These are phyloP conservation scores for Opeltia flavorubescens DNA, from an alignment of 495 filamentous ascomycete genomes.

Conservation along the genomic window DNA sequence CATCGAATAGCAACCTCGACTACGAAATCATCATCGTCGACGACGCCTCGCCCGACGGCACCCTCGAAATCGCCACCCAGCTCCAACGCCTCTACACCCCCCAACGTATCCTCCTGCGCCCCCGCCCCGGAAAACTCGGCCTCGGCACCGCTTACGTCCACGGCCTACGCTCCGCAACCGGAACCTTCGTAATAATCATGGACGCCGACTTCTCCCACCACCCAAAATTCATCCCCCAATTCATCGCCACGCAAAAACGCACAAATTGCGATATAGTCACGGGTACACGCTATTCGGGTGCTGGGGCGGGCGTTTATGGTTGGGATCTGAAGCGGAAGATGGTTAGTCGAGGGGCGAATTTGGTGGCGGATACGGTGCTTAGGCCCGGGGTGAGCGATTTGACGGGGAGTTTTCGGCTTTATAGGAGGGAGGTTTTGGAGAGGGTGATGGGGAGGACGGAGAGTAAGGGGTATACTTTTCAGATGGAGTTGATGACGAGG, in stretches of 20 bases:
- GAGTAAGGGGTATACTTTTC: slow-evolving; percentile 94
- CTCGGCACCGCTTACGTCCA: slow-evolving; percentile 96
- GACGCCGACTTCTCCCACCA: slow-evolving; percentile 99
- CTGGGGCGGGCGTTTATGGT: slow-evolving; percentile 69
- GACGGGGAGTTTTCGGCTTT: slow-evolving; percentile 87
- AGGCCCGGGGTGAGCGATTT: slow-evolving; percentile 92
- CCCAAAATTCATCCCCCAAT: slow-evolving; percentile 85
- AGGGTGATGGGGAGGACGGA: slow-evolving; percentile 75
- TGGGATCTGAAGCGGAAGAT: slow-evolving; percentile 97
- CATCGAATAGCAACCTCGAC: slow-evolving; percentile 57
- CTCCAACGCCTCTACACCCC: slow-evolving; percentile 69
- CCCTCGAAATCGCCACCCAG: slow-evolving; percentile 76
- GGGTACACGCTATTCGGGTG: slow-evolving; percentile 78
- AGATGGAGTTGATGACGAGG: slow-evolving; percentile 96
- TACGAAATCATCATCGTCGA: slow-evolving; percentile 98
- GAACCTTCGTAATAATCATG: slow-evolving; percentile 98
- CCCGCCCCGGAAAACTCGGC: slow-evolving; percentile 86
- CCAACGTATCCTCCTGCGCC: slow-evolving; percentile 64
- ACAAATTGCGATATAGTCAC: slow-evolving; percentile 87
- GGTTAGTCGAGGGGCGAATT: slow-evolving; percentile 76
- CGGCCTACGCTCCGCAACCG: slow-evolving; percentile 71
- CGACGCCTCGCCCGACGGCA: slow-evolving; percentile 94
- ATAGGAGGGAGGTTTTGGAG: slow-evolving; percentile 80
- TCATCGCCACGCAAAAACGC: slow-evolving; percentile 61
- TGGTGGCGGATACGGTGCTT: slow-evolving; percentile 89